These are phyloP conservation scores for Nakaseomyces kungkrabaensis DNA, from an alignment of 1,139 yeast species.

Conservation along the genomic window DNA sequence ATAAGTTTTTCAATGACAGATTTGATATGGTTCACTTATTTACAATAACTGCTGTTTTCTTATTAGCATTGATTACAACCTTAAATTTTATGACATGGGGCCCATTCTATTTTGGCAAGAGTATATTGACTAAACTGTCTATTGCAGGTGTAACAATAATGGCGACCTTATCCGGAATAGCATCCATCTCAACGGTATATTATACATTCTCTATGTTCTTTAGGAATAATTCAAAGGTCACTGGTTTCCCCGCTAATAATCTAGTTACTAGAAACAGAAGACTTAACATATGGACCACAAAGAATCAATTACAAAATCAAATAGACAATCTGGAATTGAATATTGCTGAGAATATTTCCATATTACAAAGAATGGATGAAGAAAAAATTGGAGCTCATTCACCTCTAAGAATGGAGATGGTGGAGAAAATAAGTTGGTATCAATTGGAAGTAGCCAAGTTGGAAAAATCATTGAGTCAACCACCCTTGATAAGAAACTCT, in stretches of 20 bases:
- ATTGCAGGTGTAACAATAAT: constrained; percentile 64
- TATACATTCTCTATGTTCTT: constrained; percentile 25
- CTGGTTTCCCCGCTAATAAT: constrained; percentile 3
- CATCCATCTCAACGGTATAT: constrained; percentile 62
- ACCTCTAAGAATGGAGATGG: constrained; percentile 12
- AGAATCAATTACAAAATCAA: constrained; percentile 12
- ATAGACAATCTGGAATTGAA: constrained; percentile 14
- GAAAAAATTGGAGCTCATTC: constrained; percentile 8
- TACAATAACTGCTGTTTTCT: constrained; percentile 15
- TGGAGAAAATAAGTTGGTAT: constrained; percentile 22
- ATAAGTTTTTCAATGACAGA: constrained; percentile 28
- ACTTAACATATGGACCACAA: constrained; percentile 19
- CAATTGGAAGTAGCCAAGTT: constrained; percentile 22
- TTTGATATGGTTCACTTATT: constrained; percentile 19
- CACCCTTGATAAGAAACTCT: constrained; percentile 10
- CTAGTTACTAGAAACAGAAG: constrained; percentile 8
- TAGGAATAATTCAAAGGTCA: constrained; percentile 8
- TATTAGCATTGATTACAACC: constrained; percentile 15
- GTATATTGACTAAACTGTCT: constrained; percentile 48
- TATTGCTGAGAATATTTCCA: constrained; percentile 13
- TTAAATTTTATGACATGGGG: constrained; percentile 19
- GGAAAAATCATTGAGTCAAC: constrained; percentile 13
- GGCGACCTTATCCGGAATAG: constrained; percentile 65
- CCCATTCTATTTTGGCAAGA: constrained; percentile 32
- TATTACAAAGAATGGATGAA: constrained; percentile 11